Base-by-base conservation (phyloP, 139 green algal species). In the Coelastrella sp. region DNA sequence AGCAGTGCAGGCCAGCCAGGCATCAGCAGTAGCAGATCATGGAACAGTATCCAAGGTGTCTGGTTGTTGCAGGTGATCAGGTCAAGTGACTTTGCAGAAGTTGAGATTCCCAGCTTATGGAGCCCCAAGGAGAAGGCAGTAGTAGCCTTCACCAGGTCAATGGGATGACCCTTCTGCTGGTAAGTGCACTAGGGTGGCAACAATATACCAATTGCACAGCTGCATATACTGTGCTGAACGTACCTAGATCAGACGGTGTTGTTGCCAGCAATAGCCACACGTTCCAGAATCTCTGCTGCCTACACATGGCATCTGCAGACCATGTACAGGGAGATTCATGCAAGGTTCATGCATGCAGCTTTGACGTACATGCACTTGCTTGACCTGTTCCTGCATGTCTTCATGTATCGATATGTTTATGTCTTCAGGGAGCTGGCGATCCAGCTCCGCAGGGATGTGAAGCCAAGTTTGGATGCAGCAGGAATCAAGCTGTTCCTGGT, bases 161-260 rank as follows among this genome's bases (percentile, higher is more conserved):
- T 98, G 82, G 94, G 93, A 45, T 97, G 94, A 94, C 91, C 90
- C 75, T 96, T 96, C 79, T 97, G 94, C 78, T 92, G 91, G 88
- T 90, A 38, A 80, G 85, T 21, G 17, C 30, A 5, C 45, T 57
- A 57, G n/a, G n/a, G n/a, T n/a, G n/a, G n/a, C n/a, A n/a, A n/a
- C n/a, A n/a, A n/a, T n/a, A n/a, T n/a, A n/a, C n/a, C n/a, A n/a
- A n/a, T n/a, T n/a, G n/a, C n/a, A n/a, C n/a, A n/a, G n/a, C n/a
- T n/a, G n/a, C n/a, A n/a, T n/a, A n/a, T n/a, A n/a, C n/a, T n/a
- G n/a, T n/a, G n/a, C n/a, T n/a, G n/a, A n/a, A n/a, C n/a, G n/a
- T n/a, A n/a, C n/a, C n/a, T n/a, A n/a, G n/a, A n/a, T n/a, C n/a
- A n/a, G n/a, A n/a, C n/a, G n/a, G n/a, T n/a, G n/a, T n/a, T n/a